A percentile compares a stretch with the other conserved stretches of the same genome.
Evolutionary conservation across 2,329 filamentous ascomycete genomes (phyloP).

Genomic region (Aspergillus sclerotialis): DNA sequence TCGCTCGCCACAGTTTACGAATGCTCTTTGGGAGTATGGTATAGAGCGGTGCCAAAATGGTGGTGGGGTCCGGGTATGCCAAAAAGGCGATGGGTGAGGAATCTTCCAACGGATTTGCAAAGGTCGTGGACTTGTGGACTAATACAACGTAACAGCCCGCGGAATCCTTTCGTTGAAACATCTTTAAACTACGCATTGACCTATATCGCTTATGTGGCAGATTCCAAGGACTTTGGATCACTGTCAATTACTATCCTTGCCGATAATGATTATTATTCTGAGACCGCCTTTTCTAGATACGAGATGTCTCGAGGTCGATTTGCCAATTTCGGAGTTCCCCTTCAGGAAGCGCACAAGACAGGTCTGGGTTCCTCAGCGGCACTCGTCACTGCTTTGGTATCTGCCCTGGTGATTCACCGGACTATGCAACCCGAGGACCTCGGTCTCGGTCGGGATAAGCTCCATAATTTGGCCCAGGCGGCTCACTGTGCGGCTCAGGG

Average conservation of each 20-base stretch:
- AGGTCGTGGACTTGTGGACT: conserved; percentile 4
- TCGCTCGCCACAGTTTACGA: conserved; percentile 81
- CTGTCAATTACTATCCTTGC: conserved; percentile 79
- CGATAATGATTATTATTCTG: conserved; percentile 95
- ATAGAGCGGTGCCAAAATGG: conserved; percentile 63
- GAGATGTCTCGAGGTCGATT: conserved; percentile 49
- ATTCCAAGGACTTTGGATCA: conserved; percentile 53
- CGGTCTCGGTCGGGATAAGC: conserved; percentile 48
- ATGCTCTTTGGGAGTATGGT: conserved; percentile 82
- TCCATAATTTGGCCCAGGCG: conserved; percentile 91
- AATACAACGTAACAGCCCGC: conserved; percentile 37
- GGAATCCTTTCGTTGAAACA: conserved; percentile 88
- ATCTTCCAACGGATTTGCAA: conserved; percentile 1
- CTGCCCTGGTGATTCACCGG: conserved; percentile 37
- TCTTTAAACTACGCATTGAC: conserved; percentile 81
- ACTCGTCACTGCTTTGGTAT: conserved; percentile 77
- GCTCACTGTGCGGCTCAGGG: conserved; percentile 94
- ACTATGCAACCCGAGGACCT: conserved; percentile 37
- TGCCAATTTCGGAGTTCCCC: conserved; percentile 66
- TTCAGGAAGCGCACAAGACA: conserved; percentile 83
- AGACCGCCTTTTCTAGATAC: conserved; percentile 42
- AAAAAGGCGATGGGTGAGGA: conserved; percentile 41
- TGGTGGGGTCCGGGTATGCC: conserved; percentile 74
- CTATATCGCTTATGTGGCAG: conserved; percentile 55
- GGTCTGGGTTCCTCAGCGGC: conserved; percentile 92